Evolutionary conservation across 371 early-diverging fungal species (phyloP).

Genomic region (Apophysomyces sp.): DNA sequence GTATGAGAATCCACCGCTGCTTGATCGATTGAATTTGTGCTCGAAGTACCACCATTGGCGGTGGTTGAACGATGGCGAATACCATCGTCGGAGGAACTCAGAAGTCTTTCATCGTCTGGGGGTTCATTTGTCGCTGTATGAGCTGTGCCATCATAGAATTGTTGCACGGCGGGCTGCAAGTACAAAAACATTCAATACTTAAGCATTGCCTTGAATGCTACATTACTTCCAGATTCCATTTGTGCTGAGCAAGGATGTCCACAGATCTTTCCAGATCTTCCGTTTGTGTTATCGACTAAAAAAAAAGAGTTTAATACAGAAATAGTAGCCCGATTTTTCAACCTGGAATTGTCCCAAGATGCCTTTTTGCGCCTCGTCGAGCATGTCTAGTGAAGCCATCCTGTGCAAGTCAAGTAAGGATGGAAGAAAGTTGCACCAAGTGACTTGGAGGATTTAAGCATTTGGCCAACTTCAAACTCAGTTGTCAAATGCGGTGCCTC

Average conservation of each 20-base stretch:
- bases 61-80: not conserved
- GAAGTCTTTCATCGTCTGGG: not conserved
- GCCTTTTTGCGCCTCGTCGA: slow-evolving; percentile 12
- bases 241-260: slow-evolving; percentile 23
- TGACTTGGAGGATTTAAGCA: not conserved
- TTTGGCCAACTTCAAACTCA: not conserved
- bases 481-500: not conserved
- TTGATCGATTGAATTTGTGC: not conserved
- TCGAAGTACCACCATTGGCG: not conserved
- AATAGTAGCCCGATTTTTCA: not conserved
- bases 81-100: not conserved
- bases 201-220: not conserved
- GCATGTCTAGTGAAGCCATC: slow-evolving; percentile 7
- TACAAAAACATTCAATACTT: not conserved
- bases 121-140: not conserved
- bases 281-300: slow-evolving; percentile 41
- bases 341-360: slow-evolving; percentile 21
- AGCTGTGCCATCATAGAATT: not conserved
- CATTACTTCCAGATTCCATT: slow-evolving; percentile 45
- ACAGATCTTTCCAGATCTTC: slow-evolving; percentile 34
- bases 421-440: not conserved
- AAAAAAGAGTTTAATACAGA: not conserved
- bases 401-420: not conserved
- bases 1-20: not conserved
- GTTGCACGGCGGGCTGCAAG: not conserved